A percentile compares a stretch with the other conserved stretches of the same genome.
Conservation (phyloP, 1,139 yeast species). For the Hyphopichia wangnamkhiaoensis region DNA sequence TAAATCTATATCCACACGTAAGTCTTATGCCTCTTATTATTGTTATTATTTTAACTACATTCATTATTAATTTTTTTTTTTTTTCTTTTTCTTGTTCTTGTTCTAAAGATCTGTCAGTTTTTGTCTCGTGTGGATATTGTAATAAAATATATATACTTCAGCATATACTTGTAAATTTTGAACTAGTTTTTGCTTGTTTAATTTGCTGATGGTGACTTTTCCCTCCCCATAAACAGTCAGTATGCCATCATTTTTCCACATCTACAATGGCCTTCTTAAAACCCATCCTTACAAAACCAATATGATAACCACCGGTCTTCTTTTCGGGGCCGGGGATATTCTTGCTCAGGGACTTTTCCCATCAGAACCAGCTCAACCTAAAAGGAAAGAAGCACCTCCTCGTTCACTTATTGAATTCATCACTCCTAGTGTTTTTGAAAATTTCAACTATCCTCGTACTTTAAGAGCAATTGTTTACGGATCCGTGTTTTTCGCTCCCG, state of each 20-base stretch:
- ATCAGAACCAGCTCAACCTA: constrained; percentile 24
- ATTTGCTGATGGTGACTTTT: no score
- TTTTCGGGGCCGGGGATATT: constrained; percentile 76
- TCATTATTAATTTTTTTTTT: background rate
- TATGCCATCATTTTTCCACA: constrained; percentile 21
- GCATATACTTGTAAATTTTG: no score
- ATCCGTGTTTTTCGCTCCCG: constrained; percentile 71
- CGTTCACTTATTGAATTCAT: constrained; percentile 9
- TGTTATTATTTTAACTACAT: background rate
- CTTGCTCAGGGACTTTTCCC: constrained; percentile 67
- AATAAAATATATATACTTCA: no score
- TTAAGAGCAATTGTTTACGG: constrained; percentile 73
- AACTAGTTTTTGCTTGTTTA: no score
- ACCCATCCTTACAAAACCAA: constrained; percentile 56
- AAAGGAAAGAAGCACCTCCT: no score
- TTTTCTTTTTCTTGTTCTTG: background rate
- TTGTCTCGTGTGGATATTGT: no score
- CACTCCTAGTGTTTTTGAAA: constrained; percentile 10
- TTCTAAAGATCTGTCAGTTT: no score
- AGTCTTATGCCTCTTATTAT: background rate
- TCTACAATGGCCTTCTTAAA: constrained; percentile 43
- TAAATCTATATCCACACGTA: background rate
- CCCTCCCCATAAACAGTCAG: no score
- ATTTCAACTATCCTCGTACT: constrained; percentile 51
- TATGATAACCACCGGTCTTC: constrained; percentile 54